A percentile compares a stretch with the other conserved stretches of the same genome.
phyloP scores from a whole-genome alignment of 192 early-diverging fungal species.

The Phlyctochytrium arcticum region DNA sequence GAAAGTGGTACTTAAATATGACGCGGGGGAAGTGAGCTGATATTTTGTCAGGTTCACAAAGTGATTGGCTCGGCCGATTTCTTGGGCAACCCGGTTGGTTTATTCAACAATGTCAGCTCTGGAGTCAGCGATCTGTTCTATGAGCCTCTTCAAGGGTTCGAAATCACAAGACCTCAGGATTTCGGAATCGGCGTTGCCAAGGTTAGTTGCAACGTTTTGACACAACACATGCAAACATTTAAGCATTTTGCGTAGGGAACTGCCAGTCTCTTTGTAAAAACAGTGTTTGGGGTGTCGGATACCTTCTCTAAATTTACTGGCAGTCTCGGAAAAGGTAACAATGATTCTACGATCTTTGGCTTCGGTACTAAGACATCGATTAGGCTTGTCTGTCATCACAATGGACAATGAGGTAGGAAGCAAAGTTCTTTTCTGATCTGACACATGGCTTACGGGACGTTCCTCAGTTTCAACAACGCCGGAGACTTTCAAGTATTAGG shows the following conservation, averaged over 20 bases:
- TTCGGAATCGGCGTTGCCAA: slow-evolving; percentile 88
- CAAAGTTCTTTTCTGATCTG: not conserved
- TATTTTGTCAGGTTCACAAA: slow-evolving; percentile 27
- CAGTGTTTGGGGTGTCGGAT: slow-evolving; percentile 93
- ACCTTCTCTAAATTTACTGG: slow-evolving; percentile 94
- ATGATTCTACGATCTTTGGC: no score
- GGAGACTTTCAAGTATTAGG: slow-evolving; percentile 67
- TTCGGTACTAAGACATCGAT: no score
- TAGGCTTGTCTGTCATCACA: slow-evolving; percentile 83
- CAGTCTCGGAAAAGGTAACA: slow-evolving; percentile 83
- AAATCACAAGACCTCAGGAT: slow-evolving; percentile 93
- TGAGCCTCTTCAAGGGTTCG: slow-evolving; percentile 94
- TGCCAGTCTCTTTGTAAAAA: slow-evolving; percentile 80
- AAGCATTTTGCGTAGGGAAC: slow-evolving; percentile 51
- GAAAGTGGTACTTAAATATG: not conserved
- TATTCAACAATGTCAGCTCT: slow-evolving; percentile 93
- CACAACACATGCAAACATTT: not conserved
- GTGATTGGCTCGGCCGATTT: slow-evolving; percentile 90
- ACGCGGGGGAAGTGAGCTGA: not conserved
- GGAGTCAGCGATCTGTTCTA: slow-evolving; percentile 97
- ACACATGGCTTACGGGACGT: not conserved
- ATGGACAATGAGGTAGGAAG: slow-evolving; percentile 68
- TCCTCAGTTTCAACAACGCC: slow-evolving; percentile 70
- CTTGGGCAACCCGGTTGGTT: slow-evolving; percentile 94
- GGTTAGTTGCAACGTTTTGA: slow-evolving; percentile 38